phyloP scores from a whole-genome alignment of 2,329 filamentous ascomycete genomes.

The Apiospora hydei region DNA sequence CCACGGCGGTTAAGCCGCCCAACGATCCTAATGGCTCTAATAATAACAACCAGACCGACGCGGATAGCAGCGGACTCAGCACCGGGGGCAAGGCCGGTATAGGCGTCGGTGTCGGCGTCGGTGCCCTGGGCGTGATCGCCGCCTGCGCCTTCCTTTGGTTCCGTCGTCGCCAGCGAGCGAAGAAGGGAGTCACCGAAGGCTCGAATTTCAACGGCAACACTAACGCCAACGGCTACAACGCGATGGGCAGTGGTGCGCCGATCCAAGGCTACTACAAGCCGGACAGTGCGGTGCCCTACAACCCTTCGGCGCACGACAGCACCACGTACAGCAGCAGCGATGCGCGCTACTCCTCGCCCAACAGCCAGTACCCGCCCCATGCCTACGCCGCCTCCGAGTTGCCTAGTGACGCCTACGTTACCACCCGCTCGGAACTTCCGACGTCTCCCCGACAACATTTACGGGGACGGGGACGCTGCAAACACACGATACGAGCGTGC shows the following conservation, averaged over 20 bases:
- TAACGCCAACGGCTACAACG: neutral
- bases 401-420: neutral
- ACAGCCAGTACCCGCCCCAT: neutral
- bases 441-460: no score
- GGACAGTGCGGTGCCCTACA: neutral
- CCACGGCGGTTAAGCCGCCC: constrained; percentile 29
- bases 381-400: neutral
- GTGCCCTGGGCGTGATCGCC: constrained; percentile 33
- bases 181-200: neutral
- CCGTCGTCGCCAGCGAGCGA: neutral
- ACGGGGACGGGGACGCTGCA: no score
- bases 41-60: no score
- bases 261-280: no score
- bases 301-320: neutral
- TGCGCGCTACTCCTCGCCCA: neutral
- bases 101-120: constrained; percentile 42
- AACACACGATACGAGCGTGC: no score
- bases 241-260: neutral
- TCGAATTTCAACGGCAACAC: neutral
- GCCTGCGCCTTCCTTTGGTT: constrained; percentile 35
- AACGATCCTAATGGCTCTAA: neutral
- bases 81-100: constrained; percentile 45
- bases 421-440: neutral
- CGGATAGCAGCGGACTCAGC: constrained; percentile 32
- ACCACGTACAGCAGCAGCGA: neutral